A percentile compares a stretch with the other conserved stretches of the same genome.
Conservation (phyloP, 495 filamentous ascomycete species). For the Penicillium goetzii region DNA sequence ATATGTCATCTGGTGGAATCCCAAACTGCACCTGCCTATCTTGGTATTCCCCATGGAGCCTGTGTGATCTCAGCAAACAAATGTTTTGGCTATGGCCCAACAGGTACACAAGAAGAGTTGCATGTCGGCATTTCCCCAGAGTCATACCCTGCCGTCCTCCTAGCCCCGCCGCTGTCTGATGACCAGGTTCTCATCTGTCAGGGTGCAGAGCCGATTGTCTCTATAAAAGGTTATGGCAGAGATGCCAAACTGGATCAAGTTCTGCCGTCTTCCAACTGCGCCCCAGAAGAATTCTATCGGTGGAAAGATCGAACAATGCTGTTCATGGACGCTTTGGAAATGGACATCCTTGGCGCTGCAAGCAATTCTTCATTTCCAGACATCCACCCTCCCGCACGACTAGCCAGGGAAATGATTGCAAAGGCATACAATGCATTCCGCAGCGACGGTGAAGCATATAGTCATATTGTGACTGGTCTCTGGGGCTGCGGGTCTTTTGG, state of each 20-base stretch:
- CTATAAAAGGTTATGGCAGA: background rate
- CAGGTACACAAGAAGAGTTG: constrained; percentile 1
- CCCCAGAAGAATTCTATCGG: background rate
- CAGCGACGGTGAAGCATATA: background rate
- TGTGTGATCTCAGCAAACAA: background rate
- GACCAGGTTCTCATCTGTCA: background rate
- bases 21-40: background rate
- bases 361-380: background rate
- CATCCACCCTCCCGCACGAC: background rate
- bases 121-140: constrained; percentile 1
- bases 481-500: background rate
- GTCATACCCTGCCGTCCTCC: background rate
- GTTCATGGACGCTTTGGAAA: constrained; percentile 2
- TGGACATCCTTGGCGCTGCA: constrained; percentile 1
- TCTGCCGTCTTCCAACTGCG: background rate
- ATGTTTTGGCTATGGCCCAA: background rate
- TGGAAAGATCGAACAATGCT: constrained; percentile 1
- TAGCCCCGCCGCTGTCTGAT: background rate
- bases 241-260: background rate
- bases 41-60: background rate
- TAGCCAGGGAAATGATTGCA: background rate
- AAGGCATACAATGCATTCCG: constrained; percentile 7
- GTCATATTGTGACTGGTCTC: constrained; percentile 1
- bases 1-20: background rate
- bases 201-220: background rate